Evolutionary conservation across 441 rosid species (phyloP).

Genomic region (Gossypium gossypioides): DNA sequence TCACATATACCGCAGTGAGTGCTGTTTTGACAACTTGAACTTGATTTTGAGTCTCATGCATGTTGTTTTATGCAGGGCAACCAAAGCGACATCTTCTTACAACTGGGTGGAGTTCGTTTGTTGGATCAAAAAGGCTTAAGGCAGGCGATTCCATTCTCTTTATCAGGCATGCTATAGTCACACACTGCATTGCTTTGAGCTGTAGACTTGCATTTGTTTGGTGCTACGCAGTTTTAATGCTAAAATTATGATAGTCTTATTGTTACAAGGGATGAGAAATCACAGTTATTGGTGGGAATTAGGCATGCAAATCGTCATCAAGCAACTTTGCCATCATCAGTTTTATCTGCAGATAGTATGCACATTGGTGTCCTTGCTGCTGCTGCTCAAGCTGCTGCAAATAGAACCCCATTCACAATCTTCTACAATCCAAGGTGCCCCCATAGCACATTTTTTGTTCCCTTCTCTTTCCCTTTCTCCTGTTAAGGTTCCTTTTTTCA

Average conservation of each 20-base stretch:
- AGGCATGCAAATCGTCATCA: conserved; percentile 90
- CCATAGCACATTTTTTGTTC: not conserved
- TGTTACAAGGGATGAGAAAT: conserved; percentile 68
- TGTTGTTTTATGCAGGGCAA: conserved; percentile 51
- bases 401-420: conserved; percentile 70
- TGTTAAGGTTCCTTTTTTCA: not conserved
- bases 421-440: conserved; percentile 87
- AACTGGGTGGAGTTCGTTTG: conserved; percentile 94
- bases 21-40: conserved; percentile 1
- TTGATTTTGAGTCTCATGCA: not conserved
- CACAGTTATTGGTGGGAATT: conserved; percentile 91
- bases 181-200: not conserved
- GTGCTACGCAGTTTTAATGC: not conserved
- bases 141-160: conserved; percentile 92
- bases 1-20: conserved; percentile 74
- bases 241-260: not conserved
- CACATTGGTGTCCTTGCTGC: conserved; percentile 99
- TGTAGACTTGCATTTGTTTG: not conserved
- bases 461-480: not conserved
- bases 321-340: conserved; percentile 76
- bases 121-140: conserved; percentile 82
- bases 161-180: conserved; percentile 47
- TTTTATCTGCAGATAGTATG: conserved; percentile 91
- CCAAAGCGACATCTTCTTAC: conserved; percentile 97
- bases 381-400: conserved; percentile 89